A percentile compares a stretch with the other conserved stretches of the same genome.
These are phyloP conservation scores for Suhomyces guaymorum DNA, from an alignment of 1,139 yeast genomes.

Conservation along the genomic window DNA sequence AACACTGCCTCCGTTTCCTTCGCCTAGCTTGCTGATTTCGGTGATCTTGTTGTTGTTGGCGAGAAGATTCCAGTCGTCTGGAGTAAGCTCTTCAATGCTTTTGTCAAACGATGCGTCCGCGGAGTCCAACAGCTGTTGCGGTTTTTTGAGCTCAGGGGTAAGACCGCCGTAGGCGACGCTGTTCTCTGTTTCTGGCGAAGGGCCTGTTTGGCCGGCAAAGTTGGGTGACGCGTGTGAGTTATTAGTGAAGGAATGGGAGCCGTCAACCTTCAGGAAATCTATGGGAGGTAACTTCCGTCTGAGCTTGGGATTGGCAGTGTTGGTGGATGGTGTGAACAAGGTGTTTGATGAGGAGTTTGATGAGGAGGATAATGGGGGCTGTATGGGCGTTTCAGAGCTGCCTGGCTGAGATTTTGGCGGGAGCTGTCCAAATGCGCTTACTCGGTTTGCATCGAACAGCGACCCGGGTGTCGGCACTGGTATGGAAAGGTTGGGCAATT, in stretches of 20 bases:
- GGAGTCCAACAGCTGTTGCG: neutral
- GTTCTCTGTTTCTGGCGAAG: slow-evolving; percentile 2
- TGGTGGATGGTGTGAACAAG: slow-evolving; percentile 13
- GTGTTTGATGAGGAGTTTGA: slow-evolving; percentile 12
- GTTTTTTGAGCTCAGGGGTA: neutral
- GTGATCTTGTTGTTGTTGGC: slow-evolving; percentile 60
- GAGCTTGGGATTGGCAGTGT: slow-evolving; percentile 22
- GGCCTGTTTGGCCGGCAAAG: neutral
- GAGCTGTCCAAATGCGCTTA: slow-evolving; percentile 1
- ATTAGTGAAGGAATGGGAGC: slow-evolving; percentile 27
- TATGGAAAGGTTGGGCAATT: slow-evolving; percentile 27
- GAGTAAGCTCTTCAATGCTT: slow-evolving; percentile 58
- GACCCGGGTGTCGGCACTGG: slow-evolving; percentile 29
- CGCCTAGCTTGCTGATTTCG: slow-evolving; percentile 75
- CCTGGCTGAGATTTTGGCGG: neutral
- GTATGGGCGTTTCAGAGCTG: slow-evolving; percentile 6
- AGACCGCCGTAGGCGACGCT: neutral
- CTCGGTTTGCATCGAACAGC: no score
- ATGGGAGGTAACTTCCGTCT: slow-evolving; percentile 47
- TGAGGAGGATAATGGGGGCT: slow-evolving; percentile 7
- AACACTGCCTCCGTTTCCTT: slow-evolving; percentile 94
- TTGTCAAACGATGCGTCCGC: slow-evolving; percentile 6
- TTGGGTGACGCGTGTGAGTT: slow-evolving; percentile 10
- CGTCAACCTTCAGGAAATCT: slow-evolving; percentile 38
- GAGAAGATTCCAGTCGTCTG: slow-evolving; percentile 73